Conservation (phyloP, 805 yeast genomes). For the fission yeast (Schizosaccharomyces pombe) region DNA sequence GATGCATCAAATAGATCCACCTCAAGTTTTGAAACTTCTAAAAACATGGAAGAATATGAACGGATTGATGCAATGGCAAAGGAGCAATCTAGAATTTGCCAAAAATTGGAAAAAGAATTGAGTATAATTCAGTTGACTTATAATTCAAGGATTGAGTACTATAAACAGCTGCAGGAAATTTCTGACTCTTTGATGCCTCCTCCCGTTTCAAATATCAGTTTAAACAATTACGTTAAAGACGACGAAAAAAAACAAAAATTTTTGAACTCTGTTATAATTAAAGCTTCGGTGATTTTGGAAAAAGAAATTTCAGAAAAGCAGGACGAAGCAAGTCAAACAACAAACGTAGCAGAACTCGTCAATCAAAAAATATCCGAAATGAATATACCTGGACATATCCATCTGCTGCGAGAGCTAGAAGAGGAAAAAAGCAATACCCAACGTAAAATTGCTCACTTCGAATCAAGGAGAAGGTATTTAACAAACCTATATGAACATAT, state of each 20-base stretch:
- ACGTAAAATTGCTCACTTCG: slow-evolving; percentile 14
- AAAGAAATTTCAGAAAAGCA: too few relatives aligned
- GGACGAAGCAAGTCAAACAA: too few relatives aligned
- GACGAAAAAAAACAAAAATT: too few relatives aligned
- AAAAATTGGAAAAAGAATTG: slow-evolving; percentile 24
- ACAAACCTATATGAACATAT: slow-evolving; percentile 19
- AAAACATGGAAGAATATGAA: too few relatives aligned
- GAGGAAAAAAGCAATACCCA: slow-evolving; percentile 8
- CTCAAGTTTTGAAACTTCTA: neutral
- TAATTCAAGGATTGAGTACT: slow-evolving; percentile 63
- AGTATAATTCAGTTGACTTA: slow-evolving; percentile 37
- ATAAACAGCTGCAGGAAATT: slow-evolving; percentile 58
- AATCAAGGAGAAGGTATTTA: slow-evolving; percentile 26
- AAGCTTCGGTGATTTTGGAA: too few relatives aligned
- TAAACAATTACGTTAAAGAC: too few relatives aligned
- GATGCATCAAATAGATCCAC: neutral
- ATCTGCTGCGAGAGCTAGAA: slow-evolving; percentile 8
- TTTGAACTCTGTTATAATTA: too few relatives aligned
- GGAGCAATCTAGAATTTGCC: slow-evolving; percentile 22
- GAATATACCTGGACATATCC: neutral
- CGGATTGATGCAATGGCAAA: neutral
- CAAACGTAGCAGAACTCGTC: too few relatives aligned
- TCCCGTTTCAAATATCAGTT: neutral
- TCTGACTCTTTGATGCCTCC: slow-evolving; percentile 43
- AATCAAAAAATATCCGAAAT: neutral